Conservation (phyloP, 257 asterid genomes). For the Jasminum sambac region DNA sequence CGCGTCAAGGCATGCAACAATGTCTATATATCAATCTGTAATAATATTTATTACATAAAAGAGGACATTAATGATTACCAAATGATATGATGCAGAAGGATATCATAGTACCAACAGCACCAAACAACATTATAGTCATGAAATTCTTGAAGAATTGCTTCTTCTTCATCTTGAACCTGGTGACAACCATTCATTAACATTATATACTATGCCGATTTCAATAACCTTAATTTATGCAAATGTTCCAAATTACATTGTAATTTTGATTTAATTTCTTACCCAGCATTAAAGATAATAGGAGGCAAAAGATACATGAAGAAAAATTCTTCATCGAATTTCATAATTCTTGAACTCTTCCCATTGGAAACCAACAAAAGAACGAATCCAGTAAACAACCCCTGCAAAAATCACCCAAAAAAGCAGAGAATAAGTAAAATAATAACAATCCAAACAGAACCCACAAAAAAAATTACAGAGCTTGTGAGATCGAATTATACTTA, state of each 20-base stretch:
- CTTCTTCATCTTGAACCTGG: conserved; percentile 82
- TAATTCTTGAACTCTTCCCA: conserved; percentile 54
- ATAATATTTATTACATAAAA: too few species aligned
- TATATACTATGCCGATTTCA: background rate
- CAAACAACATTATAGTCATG: conserved; percentile 58
- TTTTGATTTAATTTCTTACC: too few species aligned
- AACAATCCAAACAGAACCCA: background rate
- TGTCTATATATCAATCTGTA: too few species aligned
- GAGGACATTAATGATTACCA: conserved; percentile 53
- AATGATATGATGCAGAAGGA: conserved; percentile 67
- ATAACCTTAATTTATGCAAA: background rate
- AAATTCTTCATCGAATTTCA: conserved; percentile 67
- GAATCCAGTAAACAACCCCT: conserved; percentile 65
- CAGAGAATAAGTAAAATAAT: background rate
- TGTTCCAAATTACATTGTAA: too few species aligned
- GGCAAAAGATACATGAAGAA: conserved; percentile 81
- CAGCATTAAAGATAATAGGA: conserved; percentile 85
- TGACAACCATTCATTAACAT: background rate
- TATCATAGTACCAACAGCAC: conserved; percentile 70
- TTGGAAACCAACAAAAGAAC: conserved; percentile 42
- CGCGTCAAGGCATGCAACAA: too few species aligned
- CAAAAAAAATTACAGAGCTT: background rate
- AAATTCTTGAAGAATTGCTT: conserved; percentile 71
- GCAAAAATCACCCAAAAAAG: background rate
- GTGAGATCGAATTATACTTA: conserved; percentile 24